A percentile compares a stretch with the other conserved stretches of the same genome.
Evolutionary conservation across 768 basidiomycete species (phyloP).

Genomic region (Collybia mongolica): DNA sequence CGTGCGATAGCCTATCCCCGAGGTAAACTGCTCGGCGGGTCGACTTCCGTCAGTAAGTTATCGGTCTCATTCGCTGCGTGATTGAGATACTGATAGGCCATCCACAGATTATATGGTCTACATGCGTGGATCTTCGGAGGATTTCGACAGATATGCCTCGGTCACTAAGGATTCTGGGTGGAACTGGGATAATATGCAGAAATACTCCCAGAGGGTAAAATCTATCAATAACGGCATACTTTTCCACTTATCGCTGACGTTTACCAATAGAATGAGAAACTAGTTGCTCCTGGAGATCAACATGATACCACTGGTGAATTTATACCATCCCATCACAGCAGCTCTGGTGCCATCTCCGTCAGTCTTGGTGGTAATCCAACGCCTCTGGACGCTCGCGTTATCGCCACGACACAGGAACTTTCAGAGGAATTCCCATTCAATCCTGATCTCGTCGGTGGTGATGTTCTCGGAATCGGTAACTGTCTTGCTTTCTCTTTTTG

Average conservation of each 20-base stretch:
- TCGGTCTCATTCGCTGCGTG: not conserved
- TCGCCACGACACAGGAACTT: slow-evolving; percentile 33
- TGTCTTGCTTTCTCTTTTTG: not conserved
- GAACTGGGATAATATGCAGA: slow-evolving; percentile 32
- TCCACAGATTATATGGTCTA: slow-evolving; percentile 32
- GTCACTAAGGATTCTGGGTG: slow-evolving; percentile 34
- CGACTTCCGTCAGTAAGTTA: slow-evolving; percentile 26
- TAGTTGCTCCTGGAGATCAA: slow-evolving; percentile 21
- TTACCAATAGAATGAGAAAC: slow-evolving; percentile 24
- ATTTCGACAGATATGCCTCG: slow-evolving; percentile 31
- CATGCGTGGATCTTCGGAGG: slow-evolving; percentile 32
- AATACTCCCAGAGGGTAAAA: slow-evolving; percentile 22
- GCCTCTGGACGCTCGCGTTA: slow-evolving; percentile 29
- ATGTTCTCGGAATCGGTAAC: slow-evolving; percentile 28
- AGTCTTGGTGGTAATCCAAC: slow-evolving; percentile 22
- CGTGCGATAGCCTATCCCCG: slow-evolving; percentile 29
- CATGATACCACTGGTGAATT: slow-evolving; percentile 26
- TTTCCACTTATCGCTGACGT: not conserved
- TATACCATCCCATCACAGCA: slow-evolving; percentile 22
- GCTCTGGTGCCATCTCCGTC: slow-evolving; percentile 19
- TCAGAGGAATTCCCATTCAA: slow-evolving; percentile 32
- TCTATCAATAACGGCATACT: slow-evolving; percentile 22
- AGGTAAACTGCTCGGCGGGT: slow-evolving; percentile 33
- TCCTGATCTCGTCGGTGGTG: slow-evolving; percentile 27
- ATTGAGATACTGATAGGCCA: not conserved